Conservation (phyloP, 140 eudicot species). For the Bidens hawaiensis region DNA sequence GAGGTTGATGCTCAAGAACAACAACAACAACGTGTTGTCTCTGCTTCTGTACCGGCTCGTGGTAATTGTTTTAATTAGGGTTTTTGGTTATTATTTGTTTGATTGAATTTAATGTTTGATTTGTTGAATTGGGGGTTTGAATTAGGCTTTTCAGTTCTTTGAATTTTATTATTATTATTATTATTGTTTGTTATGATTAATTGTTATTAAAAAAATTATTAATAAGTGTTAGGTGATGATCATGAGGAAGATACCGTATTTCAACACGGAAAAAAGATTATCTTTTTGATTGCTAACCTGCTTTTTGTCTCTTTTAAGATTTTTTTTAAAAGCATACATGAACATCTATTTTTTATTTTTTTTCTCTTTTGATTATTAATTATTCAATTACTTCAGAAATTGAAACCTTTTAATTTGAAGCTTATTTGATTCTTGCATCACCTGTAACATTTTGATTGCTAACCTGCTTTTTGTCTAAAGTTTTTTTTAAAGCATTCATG, state of each 20-base stretch:
- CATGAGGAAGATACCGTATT: not conserved
- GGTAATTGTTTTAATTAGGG: constrained; percentile 21
- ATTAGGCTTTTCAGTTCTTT: too few relatives aligned
- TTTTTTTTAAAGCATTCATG: not conserved
- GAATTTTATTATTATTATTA: too few relatives aligned
- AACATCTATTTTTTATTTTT: too few relatives aligned
- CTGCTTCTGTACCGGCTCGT: constrained; percentile 26
- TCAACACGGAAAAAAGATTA: not conserved
- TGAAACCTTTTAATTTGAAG: too few relatives aligned
- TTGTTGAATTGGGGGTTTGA: not conserved
- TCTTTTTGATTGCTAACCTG: not conserved
- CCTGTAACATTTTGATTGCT: too few relatives aligned
- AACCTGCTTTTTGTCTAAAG: too few relatives aligned
- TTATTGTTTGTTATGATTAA: not conserved
- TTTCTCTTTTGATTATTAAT: too few relatives aligned
- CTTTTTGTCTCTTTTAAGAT: not conserved
- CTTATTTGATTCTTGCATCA: too few relatives aligned
- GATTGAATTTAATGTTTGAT: too few relatives aligned
- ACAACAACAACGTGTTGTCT: too few relatives aligned
- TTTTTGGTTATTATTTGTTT: not conserved
- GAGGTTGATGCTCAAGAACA: constrained; percentile 33
- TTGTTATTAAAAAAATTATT: not conserved
- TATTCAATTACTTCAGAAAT: too few relatives aligned
- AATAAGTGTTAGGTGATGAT: not conserved
- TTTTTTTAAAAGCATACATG: too few relatives aligned